Base-by-base conservation (phyloP, 2,329 filamentous ascomycete genomes). In the Aspergillus caelatus region DNA sequence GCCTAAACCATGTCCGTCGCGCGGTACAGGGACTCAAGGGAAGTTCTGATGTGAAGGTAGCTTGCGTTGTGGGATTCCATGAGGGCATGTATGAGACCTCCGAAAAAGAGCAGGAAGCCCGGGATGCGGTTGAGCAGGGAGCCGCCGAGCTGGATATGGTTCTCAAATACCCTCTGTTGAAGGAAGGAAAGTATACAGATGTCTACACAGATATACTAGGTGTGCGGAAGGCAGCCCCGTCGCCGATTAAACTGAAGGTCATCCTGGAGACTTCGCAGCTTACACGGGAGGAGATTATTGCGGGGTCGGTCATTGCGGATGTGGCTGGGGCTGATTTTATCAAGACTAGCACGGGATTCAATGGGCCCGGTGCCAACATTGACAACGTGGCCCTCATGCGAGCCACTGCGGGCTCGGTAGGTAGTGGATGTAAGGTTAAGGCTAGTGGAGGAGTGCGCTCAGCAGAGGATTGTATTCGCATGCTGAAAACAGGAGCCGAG, bases 341-440 rank as follows among this genome's bases (percentile, higher is more conserved):
- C 65, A 88, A 88, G 76, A 88, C 86, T 0, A 84, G 81, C 34
- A 88, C 86, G 1, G 86, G 86, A 1, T 88, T 87, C 73, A 81
- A 82, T 57, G 86, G 86, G 0, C 77, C 78, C 1, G 85, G 86
- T 10, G 86, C 86, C 0, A 82, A 72, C 41, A 75, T 82, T 19
- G 80, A 84, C 58, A 77, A 86, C 68, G 84, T 89, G 28, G 75
- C 79, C 56, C 71, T 86, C 32, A 88, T 88, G 86, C 78, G 80
- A 14, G 78, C 79, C 11, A 80, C 80, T 4, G 82, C 81, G 12
- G 79, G 83, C 67, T 41, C 71, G 34, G 68, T 84, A n/a, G 78
- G 77, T 61, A 66, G 73, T 66, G 68, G 73, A 57, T 69, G 84
- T 77, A 76, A 81, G 60, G 84, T 88, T 53, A 88, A 88, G 74